Base-by-base conservation (phyloP, 345 rosid genomes). In the Camelina hispida region DNA sequence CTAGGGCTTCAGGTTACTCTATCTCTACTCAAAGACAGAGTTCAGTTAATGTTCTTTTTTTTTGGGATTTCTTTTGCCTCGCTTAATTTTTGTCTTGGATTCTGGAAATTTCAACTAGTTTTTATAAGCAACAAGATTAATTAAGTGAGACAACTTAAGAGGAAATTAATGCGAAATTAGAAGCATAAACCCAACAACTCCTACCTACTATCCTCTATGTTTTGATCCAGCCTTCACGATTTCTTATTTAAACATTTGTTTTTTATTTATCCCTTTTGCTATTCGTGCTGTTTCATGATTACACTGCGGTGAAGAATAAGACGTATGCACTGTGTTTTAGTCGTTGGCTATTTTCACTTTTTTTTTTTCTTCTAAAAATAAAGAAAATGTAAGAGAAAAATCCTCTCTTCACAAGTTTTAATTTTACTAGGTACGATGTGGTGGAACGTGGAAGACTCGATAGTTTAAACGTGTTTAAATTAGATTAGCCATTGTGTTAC, bases 101-200 rank as follows among this genome's bases (percentile, higher is more conserved):
- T 63, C 61, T 77, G 71, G 10, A 40, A n/a, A 40, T 53, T 3
- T 20, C 16, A 69, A 62, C 66, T n/a, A 37, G 13, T 48, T 48
- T 52, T 17, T 69, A 1, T 44, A 44, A 38, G 23, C 56, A 62
- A 69, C 32, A 20, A 40, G 12, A 40, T 61, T 30, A 76, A 32
- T 47, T 55, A 56, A 70, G 28, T 35, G 46, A 51, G 35, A 55
- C 76, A 65, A 59, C 68, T 40, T 43, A 58, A 69, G 50, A 67
- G 50, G 70, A 76, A 74, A 35, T 78, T 54, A 82, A 84, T 79
- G 74, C 76, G 73, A 80, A 69, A 15, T 40, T 62, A 72, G 72
- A 82, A 72, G 74, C 68, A 82, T 67, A 79, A 78, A 72, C 34
- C 43, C 68, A 73, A 81, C 75, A 10, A 77, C 84, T 73, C 34